phyloP scores from a whole-genome alignment of 352 stramenopile species.

The Pseudoperonospora humuli region DNA sequence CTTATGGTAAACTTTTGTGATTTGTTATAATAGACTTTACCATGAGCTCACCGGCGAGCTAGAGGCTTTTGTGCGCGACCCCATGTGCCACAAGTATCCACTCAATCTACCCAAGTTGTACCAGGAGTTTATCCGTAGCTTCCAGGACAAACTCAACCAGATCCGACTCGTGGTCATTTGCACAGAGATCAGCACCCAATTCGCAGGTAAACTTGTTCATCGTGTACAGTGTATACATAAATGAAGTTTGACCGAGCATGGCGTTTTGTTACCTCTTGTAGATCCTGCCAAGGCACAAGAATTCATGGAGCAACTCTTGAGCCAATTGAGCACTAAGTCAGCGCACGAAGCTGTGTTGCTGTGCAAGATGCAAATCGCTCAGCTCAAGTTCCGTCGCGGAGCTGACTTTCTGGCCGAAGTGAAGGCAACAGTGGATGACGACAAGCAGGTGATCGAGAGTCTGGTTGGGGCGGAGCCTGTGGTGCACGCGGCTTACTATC shows the following conservation, averaged over 20 bases:
- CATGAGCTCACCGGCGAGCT: slow-evolving; percentile 95
- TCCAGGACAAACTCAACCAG: slow-evolving; percentile 95
- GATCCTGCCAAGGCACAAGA: slow-evolving; percentile 56
- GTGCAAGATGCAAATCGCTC: slow-evolving; percentile 70
- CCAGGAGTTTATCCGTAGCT: slow-evolving; percentile 89
- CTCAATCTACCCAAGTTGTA: slow-evolving; percentile 79
- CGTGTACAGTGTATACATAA: no score
- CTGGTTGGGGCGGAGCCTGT: slow-evolving; percentile 84
- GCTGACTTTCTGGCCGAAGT: slow-evolving; percentile 46
- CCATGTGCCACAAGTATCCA: slow-evolving; percentile 47
- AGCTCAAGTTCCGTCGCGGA: slow-evolving; percentile 62
- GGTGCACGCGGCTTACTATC: slow-evolving; percentile 91
- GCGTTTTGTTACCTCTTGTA: no score
- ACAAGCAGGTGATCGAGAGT: slow-evolving; percentile 69
- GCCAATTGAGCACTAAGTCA: slow-evolving; percentile 52
- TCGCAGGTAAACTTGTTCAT: slow-evolving; percentile 40
- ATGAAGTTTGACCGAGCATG: no score
- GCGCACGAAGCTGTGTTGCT: slow-evolving; percentile 60
- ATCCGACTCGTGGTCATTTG: slow-evolving; percentile 90
- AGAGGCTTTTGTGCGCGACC: slow-evolving; percentile 87
- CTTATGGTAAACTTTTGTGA: background rate
- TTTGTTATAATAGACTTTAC: slow-evolving; percentile 83
- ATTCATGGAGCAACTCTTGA: slow-evolving; percentile 61
- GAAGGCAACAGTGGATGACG: slow-evolving; percentile 62
- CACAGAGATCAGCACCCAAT: slow-evolving; percentile 80